These are phyloP conservation scores for Epichloe gansuensis DNA, from an alignment of 2,329 filamentous ascomycete species.

Conservation along the genomic window DNA sequence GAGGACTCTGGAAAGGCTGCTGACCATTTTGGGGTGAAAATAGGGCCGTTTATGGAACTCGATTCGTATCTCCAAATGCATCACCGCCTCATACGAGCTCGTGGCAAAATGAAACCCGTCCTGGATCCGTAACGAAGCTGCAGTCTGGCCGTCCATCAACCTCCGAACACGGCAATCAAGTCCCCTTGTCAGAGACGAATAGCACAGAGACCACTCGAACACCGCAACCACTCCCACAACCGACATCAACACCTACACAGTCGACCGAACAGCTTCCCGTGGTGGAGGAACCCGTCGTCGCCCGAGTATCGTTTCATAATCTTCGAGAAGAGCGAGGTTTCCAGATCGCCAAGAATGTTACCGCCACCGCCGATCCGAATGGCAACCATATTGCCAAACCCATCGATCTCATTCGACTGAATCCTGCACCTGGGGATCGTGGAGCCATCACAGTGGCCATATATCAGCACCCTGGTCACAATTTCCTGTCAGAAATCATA, in stretches of 20 bases:
- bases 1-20: neutral
- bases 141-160: constrained; percentile 31
- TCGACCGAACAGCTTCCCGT: constrained; percentile 34
- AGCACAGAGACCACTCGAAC: constrained; percentile 22
- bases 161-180: constrained; percentile 21
- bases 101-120: constrained; percentile 31
- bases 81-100: constrained; percentile 35
- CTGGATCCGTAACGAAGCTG: constrained; percentile 30
- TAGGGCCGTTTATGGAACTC: constrained; percentile 57
- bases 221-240: constrained; percentile 11
- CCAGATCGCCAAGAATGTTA: constrained; percentile 65
- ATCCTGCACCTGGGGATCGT: constrained; percentile 55
- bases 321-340: constrained; percentile 79
- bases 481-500: constrained; percentile 58
- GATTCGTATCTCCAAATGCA: constrained; percentile 38
- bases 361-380: constrained; percentile 57
- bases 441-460: constrained; percentile 66
- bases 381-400: constrained; percentile 69
- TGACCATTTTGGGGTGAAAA: neutral
- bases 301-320: constrained; percentile 70
- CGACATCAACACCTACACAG: constrained; percentile 20
- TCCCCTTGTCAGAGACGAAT: constrained; percentile 18
- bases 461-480: constrained; percentile 65
- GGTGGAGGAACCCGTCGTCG: constrained; percentile 57
- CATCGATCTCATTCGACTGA: constrained; percentile 64